phyloP scores from a whole-genome alignment of 2,329 filamentous ascomycete genomes.

The Pleomassaria siparia region DNA sequence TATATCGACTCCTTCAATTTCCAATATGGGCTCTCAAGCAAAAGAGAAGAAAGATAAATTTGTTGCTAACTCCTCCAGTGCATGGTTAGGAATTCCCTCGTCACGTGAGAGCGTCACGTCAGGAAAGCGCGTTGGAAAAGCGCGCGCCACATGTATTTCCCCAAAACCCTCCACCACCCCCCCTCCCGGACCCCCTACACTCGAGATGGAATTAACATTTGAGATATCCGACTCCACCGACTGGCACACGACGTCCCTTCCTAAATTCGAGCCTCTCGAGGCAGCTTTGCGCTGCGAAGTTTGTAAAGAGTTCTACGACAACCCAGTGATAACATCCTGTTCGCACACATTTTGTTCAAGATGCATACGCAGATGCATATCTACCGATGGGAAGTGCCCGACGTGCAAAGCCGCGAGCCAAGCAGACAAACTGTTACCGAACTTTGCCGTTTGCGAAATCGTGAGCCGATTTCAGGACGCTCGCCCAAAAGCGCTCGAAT shows the following conservation, averaged over 20 bases:
- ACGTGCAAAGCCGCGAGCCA: slow-evolving; percentile 78
- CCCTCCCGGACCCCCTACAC: neutral
- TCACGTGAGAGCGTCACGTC: slow-evolving; percentile 22
- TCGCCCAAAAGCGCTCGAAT: slow-evolving; percentile 62
- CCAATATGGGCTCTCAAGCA: no score
- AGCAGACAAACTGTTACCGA: slow-evolving; percentile 79
- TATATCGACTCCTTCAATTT: no score
- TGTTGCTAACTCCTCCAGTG: neutral
- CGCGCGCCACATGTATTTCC: slow-evolving; percentile 11
- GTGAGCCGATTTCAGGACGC: slow-evolving; percentile 75
- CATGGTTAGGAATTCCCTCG: neutral
- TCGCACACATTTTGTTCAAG: slow-evolving; percentile 95
- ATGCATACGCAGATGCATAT: slow-evolving; percentile 86
- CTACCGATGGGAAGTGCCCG: slow-evolving; percentile 83
- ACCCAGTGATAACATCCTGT: slow-evolving; percentile 93
- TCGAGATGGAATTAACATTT: slow-evolving; percentile 35
- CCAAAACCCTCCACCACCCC: slow-evolving; percentile 8
- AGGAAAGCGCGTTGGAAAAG: neutral
- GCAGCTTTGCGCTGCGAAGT: slow-evolving; percentile 89
- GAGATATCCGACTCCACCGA: slow-evolving; percentile 76
- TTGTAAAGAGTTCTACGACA: slow-evolving; percentile 96
- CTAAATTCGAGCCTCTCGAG: slow-evolving; percentile 71
- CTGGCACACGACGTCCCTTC: slow-evolving; percentile 73
- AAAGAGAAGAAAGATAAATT: no score
- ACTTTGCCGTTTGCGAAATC: slow-evolving; percentile 82